These are phyloP conservation scores for Curvularia eragrostidis DNA, from an alignment of 2,329 filamentous ascomycete species.

Conservation along the genomic window DNA sequence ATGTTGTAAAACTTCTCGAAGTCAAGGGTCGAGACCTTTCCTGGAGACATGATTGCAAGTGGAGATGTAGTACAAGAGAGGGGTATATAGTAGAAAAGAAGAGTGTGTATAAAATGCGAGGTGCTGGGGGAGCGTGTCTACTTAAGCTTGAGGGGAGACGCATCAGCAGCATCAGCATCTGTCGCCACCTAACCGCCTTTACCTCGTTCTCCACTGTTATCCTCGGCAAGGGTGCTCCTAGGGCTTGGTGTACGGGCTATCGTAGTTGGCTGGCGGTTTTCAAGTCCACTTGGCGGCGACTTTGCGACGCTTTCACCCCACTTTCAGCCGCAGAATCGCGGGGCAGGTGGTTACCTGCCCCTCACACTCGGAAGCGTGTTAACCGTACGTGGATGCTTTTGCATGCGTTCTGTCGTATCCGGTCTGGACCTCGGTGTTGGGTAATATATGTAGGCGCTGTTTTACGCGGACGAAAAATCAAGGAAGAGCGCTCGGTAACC, in stretches of 20 bases:
- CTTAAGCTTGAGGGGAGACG: conserved; percentile 9
- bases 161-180: background rate
- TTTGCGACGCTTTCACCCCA: conserved; percentile 15
- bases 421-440: background rate
- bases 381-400: background rate
- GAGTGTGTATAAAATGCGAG: background rate
- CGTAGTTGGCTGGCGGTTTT: background rate
- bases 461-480: background rate
- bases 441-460: background rate
- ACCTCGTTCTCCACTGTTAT: background rate
- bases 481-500: background rate
- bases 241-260: background rate
- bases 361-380: no score
- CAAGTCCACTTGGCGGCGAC: conserved; percentile 17
- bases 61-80: background rate
- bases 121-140: background rate
- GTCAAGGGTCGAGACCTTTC: conserved; percentile 50
- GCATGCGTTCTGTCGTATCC: background rate
- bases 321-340: conserved; percentile 23
- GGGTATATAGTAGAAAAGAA: background rate
- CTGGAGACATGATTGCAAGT: conserved; percentile 53
- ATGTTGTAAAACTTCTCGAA: conserved; percentile 60
- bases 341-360: conserved; percentile 8
- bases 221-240: background rate
- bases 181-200: background rate